These are phyloP conservation scores for Xylariomycetidae sp. DNA, from an alignment of 2,329 filamentous ascomycete species.

Conservation along the genomic window DNA sequence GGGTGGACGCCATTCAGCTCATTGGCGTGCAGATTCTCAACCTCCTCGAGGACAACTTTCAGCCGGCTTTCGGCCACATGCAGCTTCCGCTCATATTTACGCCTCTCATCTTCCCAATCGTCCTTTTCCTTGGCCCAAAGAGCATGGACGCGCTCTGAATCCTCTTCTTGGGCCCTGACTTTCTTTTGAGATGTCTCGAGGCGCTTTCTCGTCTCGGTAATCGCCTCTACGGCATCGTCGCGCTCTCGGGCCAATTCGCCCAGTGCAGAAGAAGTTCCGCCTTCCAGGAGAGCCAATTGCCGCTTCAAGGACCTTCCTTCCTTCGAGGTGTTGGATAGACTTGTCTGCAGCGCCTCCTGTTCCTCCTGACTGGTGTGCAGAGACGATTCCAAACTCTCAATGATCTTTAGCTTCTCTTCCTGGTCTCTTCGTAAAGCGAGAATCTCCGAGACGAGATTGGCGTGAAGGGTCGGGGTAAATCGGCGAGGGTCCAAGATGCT, in stretches of 20 bases:
- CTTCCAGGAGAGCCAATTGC: slow-evolving; percentile 81
- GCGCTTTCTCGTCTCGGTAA: slow-evolving; percentile 68
- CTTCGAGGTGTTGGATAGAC: slow-evolving; percentile 60
- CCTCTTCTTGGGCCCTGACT: slow-evolving; percentile 74
- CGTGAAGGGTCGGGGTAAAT: slow-evolving; percentile 92
- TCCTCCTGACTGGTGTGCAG: slow-evolving; percentile 70
- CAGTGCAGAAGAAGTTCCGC: slow-evolving; percentile 79
- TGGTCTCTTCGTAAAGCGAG: slow-evolving; percentile 80
- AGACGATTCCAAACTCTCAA: slow-evolving; percentile 75
- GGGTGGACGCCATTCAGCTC: slow-evolving; percentile 36
- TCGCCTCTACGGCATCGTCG: slow-evolving; percentile 73
- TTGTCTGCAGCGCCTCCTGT: slow-evolving; percentile 64
- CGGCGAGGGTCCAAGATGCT: slow-evolving; percentile 79
- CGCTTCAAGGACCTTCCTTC: slow-evolving; percentile 78
- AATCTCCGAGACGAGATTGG: slow-evolving; percentile 92
- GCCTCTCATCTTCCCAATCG: slow-evolving; percentile 76
- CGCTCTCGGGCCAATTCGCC: slow-evolving; percentile 80
- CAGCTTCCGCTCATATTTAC: slow-evolving; percentile 76
- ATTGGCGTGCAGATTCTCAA: slow-evolving; percentile 63
- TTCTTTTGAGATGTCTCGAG: slow-evolving; percentile 77
- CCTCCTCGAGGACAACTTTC: slow-evolving; percentile 79
- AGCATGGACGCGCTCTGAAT: slow-evolving; percentile 70
- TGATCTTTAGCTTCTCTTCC: slow-evolving; percentile 81
- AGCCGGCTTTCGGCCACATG: slow-evolving; percentile 87
- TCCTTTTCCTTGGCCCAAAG: slow-evolving; percentile 83